phyloP scores from a whole-genome alignment of 352 stramenopile species.

The Phytophthora litchii region DNA sequence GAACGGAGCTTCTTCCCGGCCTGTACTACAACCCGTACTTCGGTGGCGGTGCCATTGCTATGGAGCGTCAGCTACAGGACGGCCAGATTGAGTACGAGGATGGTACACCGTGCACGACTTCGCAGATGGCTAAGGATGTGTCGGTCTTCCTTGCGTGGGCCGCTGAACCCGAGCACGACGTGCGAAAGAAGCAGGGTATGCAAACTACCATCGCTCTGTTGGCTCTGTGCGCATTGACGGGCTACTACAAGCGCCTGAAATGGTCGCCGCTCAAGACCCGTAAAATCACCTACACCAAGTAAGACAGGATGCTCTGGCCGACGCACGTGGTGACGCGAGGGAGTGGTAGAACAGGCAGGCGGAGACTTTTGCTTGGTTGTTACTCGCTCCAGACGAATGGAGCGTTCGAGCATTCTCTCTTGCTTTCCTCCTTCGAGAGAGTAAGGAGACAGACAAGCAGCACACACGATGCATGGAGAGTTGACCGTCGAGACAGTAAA shows the following conservation, averaged over 20 bases:
- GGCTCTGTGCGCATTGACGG: constrained; percentile 92
- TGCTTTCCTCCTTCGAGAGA: constrained; percentile 11
- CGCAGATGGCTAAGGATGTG: constrained; percentile 98
- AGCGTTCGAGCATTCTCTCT: constrained; percentile 18
- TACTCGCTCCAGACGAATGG: constrained; percentile 20
- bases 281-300: constrained; percentile 98
- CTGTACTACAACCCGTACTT: constrained; percentile 99
- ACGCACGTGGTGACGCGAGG: constrained; percentile 15
- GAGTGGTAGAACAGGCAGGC: constrained; percentile 19
- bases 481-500: constrained; percentile 31
- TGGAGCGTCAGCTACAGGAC: constrained; percentile 97
- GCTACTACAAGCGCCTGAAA: constrained; percentile 99
- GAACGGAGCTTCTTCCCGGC: constrained; percentile 82
- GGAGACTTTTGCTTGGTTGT: constrained; percentile 19
- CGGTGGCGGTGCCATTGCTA: constrained; percentile 97
- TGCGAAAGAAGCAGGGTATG: constrained; percentile 97
- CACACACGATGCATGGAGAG: constrained; percentile 21
- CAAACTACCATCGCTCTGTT: constrained; percentile 94
- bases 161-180: constrained; percentile 97
- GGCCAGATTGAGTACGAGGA: constrained; percentile 98
- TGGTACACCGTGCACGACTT: constrained; percentile 96
- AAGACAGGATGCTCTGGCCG: constrained; percentile 38
- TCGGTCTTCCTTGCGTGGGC: constrained; percentile 97
- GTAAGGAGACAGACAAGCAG: constrained; percentile 16
- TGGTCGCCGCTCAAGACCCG: constrained; percentile 98